A percentile compares a stretch with the other conserved stretches of the same genome.
Conservation (phyloP, 495 filamentous ascomycete species). For the Xylaria palmicola region DNA sequence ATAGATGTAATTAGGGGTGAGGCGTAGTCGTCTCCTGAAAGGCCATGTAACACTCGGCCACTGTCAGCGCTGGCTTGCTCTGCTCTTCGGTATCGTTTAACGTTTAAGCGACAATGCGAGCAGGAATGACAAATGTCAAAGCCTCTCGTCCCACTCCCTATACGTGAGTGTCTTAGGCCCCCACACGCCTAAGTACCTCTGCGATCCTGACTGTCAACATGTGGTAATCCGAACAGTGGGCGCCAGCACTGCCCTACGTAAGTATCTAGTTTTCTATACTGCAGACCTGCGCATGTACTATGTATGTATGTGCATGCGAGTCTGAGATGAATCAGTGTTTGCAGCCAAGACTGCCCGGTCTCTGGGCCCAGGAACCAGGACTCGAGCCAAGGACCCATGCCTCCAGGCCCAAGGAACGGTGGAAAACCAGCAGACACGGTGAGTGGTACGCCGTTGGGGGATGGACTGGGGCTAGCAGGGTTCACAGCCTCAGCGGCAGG, state of each 20-base stretch:
- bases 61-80: neutral
- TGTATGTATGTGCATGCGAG: neutral
- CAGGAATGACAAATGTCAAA: neutral
- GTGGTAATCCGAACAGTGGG: too few species aligned
- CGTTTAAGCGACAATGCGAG: neutral
- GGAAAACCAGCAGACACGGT: neutral
- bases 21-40: too few species aligned
- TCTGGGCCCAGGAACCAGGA: too few species aligned
- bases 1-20: too few species aligned
- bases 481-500: constrained; percentile 13
- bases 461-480: constrained; percentile 1
- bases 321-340: too few species aligned
- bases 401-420: neutral
- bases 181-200: neutral
- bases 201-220: neutral
- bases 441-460: constrained; percentile 3
- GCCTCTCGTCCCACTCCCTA: neutral
- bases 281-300: too few species aligned
- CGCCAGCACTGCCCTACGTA: too few species aligned
- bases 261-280: too few species aligned
- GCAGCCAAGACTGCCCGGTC: too few species aligned
- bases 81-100: neutral
- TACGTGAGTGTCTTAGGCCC: neutral
- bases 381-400: neutral
- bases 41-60: too few species aligned